Conservation (phyloP, 371 early-diverging fungal species). For the Lichtheimia ornata region DNA sequence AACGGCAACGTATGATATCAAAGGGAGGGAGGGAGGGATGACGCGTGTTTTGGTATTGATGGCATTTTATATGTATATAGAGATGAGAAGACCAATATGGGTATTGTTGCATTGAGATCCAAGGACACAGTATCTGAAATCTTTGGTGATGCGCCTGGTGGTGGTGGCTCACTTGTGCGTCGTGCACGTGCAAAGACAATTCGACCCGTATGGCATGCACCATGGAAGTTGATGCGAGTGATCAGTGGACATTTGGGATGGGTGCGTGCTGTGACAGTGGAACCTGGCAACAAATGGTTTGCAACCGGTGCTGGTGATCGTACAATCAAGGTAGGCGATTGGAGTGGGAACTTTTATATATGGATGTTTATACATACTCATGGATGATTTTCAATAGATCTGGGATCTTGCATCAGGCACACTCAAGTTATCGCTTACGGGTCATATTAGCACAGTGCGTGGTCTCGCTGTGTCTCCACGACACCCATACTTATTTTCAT, state of each 20-base stretch:
- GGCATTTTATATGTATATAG: slow-evolving; percentile 14
- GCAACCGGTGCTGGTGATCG: slow-evolving; percentile 96
- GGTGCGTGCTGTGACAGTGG: slow-evolving; percentile 93
- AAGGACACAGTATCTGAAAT: slow-evolving; percentile 54
- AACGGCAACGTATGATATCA: slow-evolving; percentile 10
- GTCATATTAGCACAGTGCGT: slow-evolving; percentile 94
- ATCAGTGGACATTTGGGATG: slow-evolving; percentile 97
- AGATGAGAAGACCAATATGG: slow-evolving; percentile 27
- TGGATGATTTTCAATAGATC: slow-evolving; percentile 53
- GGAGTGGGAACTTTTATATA: not conserved
- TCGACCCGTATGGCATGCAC: slow-evolving; percentile 93
- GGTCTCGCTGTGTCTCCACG: slow-evolving; percentile 91
- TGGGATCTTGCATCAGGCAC: slow-evolving; percentile 98
- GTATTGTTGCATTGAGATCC: slow-evolving; percentile 47
- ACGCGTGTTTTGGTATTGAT: not conserved
- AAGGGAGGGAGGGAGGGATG: no score
- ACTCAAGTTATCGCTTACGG: slow-evolving; percentile 92
- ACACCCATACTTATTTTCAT: slow-evolving; percentile 95
- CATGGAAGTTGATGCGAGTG: slow-evolving; percentile 98
- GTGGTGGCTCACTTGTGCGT: slow-evolving; percentile 60
- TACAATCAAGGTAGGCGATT: slow-evolving; percentile 81
- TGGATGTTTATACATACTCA: not conserved
- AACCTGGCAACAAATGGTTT: slow-evolving; percentile 96
- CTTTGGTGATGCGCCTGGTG: slow-evolving; percentile 41
- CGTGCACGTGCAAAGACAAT: slow-evolving; percentile 60